phyloP scores from a whole-genome alignment of 257 asterid species.

The Solanum ahanhuiri region DNA sequence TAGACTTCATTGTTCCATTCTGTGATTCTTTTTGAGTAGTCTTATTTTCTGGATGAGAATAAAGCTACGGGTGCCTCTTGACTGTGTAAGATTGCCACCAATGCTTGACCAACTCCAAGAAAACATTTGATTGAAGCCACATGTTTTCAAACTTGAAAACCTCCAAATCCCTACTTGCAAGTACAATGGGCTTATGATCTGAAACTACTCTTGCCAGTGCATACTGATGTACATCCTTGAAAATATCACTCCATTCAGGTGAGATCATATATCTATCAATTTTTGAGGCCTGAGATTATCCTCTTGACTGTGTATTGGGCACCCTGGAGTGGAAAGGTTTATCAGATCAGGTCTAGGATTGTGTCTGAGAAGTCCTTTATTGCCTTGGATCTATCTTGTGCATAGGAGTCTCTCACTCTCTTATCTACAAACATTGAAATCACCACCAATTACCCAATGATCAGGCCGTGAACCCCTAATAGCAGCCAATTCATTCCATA shows the following conservation, averaged over 20 bases:
- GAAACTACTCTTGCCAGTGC: background rate
- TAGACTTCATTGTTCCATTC: background rate
- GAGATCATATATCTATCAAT: background rate
- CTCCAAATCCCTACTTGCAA: background rate
- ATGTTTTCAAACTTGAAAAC: background rate
- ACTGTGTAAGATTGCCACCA: background rate
- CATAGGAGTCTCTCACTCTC: background rate
- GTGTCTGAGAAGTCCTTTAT: background rate
- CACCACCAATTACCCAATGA: background rate
- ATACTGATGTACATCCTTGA: background rate
- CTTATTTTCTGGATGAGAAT: background rate
- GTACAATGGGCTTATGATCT: background rate
- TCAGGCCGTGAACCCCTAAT: background rate
- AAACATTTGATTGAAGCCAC: background rate
- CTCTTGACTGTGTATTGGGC: background rate
- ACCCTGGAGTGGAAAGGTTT: background rate
- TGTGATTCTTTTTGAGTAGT: background rate
- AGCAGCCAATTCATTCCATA: background rate
- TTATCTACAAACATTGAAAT: background rate
- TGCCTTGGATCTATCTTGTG: background rate
- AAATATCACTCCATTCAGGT: background rate
- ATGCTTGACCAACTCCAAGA: background rate
- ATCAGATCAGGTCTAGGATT: background rate
- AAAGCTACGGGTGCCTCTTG: background rate
- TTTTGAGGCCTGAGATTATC: background rate